Evolutionary conservation across 768 basidiomycete species (phyloP).

Genomic region (Multifurca ochricompacta): DNA sequence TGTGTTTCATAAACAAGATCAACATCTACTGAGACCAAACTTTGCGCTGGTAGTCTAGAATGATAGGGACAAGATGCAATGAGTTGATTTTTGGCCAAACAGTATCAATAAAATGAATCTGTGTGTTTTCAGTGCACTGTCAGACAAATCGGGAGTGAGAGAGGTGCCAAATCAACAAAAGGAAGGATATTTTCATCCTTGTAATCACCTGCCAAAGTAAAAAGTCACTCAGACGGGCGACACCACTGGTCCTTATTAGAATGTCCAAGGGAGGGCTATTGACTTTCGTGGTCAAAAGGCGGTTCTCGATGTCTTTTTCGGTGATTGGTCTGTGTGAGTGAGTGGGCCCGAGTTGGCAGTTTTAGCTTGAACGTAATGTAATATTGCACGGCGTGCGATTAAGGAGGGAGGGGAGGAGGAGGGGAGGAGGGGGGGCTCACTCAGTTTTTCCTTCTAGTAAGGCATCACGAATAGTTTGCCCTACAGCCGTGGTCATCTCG

Average conservation of each 20-base stretch:
- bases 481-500: constrained; percentile 80
- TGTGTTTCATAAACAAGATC: neutral
- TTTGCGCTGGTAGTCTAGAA: constrained; percentile 83
- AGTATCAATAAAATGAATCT: constrained; percentile 74
- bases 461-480: constrained; percentile 39
- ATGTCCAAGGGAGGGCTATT: constrained; percentile 82
- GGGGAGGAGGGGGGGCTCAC: too few relatives aligned
- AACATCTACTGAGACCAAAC: constrained; percentile 36
- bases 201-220: constrained; percentile 94
- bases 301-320: constrained; percentile 56
- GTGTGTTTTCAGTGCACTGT: constrained; percentile 76
- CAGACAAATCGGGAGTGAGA: too few relatives aligned
- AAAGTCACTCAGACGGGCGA: constrained; percentile 81
- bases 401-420: too few relatives aligned
- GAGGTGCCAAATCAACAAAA: too few relatives aligned
- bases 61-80: constrained; percentile 75
- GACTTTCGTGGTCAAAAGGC: constrained; percentile 55
- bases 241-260: constrained; percentile 86
- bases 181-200: too few relatives aligned
- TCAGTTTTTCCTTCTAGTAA: constrained; percentile 28
- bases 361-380: too few relatives aligned
- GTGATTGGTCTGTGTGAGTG: constrained; percentile 42
- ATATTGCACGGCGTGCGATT: neutral
- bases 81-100: constrained; percentile 95
- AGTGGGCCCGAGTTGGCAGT: neutral